Percentiles rank a stretch among this genome's conserved stretches.
Conservation (phyloP, 2,329 filamentous ascomycete species). For the Cordyceps cateniannulata region DNA sequence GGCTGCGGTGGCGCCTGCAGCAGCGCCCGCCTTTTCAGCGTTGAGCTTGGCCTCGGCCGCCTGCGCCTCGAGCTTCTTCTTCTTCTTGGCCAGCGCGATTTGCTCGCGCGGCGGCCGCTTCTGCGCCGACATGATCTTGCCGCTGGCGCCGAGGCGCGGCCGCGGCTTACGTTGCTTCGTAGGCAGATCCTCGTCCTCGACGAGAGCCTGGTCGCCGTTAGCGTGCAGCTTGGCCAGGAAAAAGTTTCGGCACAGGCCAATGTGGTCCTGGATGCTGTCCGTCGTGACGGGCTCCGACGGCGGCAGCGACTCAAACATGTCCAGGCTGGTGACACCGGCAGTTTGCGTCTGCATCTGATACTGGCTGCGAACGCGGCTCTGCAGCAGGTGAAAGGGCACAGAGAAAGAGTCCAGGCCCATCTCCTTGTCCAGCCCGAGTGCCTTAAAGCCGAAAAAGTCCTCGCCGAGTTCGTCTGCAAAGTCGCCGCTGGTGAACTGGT, state of each 20-base stretch:
- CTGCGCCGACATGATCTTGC: slow-evolving; percentile 79
- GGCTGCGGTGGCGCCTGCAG: slow-evolving; percentile 25
- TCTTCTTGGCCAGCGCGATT: slow-evolving; percentile 78
- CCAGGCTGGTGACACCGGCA: slow-evolving; percentile 49
- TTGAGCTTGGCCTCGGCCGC: slow-evolving; percentile 39
- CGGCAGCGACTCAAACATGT: slow-evolving; percentile 61
- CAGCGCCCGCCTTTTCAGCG: slow-evolving; percentile 26
- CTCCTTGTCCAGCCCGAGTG: slow-evolving; percentile 85
- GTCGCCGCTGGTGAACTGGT: slow-evolving; percentile 93
- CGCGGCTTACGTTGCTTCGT: slow-evolving; percentile 77
- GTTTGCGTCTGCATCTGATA: slow-evolving; percentile 69
- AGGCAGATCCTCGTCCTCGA: slow-evolving; percentile 93
- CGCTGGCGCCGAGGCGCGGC: slow-evolving; percentile 61
- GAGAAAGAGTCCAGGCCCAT: slow-evolving; percentile 82
- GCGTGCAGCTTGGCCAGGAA: slow-evolving; percentile 84
- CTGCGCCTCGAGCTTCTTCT: slow-evolving; percentile 68
- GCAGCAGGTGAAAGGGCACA: slow-evolving; percentile 88
- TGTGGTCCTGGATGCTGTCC: slow-evolving; percentile 70
- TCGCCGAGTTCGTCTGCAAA: slow-evolving; percentile 97
- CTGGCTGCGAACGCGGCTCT: slow-evolving; percentile 80
- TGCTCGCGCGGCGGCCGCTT: slow-evolving; percentile 79
- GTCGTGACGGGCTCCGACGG: slow-evolving; percentile 71
- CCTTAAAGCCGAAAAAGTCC: slow-evolving; percentile 98
- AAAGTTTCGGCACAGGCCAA: slow-evolving; percentile 85
- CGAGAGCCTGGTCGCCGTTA: slow-evolving; percentile 70